Evolutionary conservation across 1,139 yeast genomes (phyloP), one percentile per base, ranked within the genome.

Genomic region (Sugiyamaella grinbergsii): DNA sequence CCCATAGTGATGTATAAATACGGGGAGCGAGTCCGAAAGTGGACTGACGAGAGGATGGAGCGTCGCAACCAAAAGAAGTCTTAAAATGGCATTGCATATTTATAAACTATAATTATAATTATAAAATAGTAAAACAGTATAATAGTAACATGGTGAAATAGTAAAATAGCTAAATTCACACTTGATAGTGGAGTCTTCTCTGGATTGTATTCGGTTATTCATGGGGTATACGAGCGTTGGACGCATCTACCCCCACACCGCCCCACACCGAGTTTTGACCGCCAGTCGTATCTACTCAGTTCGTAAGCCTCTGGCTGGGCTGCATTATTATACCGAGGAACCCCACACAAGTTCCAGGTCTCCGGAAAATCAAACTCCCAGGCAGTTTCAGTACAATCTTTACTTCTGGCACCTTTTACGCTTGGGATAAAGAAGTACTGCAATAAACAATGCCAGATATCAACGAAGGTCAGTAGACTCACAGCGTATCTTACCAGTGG

Each of bases 1-100:
- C 87, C 88, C 2, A 58, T 81, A 13, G 72, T 80, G 52, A 80
- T 83, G 37, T 71, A 76, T 47, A 66, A 72, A 49, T 77, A 78
- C 51, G 88, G 88, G 10, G 83, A 81, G 58, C 65, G 69, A 24
- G 64, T 82, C 56, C 70, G 88, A 56, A 57, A 53, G 5, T 79
- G 85, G 83, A 82, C 83, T 45, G 82, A 81, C 60, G 66, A 62
- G 65, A 32, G 81, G 73, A 59, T 53, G 42, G 59, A 54, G 29
- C 36, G 40, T 29, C 38, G 45, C 18, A 39, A 36, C 33, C 36
- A 42, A 10, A 29, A 26, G 32, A 38, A 28, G 16, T 6, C 22
- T 4, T 28, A 15, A 16, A n/a, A 5, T 8, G 8, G 8, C 10
- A 13, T 24, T 5, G 34, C 32, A 13, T 15, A 6, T 8, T 3